These are phyloP conservation scores for Penstemon davidsonii DNA, from an alignment of 257 asterid genomes.

Conservation along the genomic window DNA sequence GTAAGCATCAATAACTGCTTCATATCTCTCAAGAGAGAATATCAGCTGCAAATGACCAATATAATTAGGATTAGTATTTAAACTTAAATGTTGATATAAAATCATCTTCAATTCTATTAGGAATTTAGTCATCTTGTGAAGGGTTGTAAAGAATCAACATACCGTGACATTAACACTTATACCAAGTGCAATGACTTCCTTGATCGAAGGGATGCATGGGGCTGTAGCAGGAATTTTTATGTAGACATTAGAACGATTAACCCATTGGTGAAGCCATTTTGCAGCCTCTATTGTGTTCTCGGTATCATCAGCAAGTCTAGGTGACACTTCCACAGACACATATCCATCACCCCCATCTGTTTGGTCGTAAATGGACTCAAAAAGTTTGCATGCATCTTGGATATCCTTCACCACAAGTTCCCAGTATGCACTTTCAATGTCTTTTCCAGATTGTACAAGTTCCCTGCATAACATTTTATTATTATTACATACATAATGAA, in stretches of 20 bases:
- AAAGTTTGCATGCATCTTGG: constrained; percentile 99
- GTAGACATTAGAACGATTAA: constrained; percentile 83
- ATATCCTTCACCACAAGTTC: constrained; percentile 98
- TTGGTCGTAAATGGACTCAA: constrained; percentile 81
- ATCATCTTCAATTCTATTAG: neutral
- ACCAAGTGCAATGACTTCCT: constrained; percentile 93
- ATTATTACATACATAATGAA: neutral
- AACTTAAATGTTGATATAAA: neutral
- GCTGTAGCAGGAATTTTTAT: constrained; percentile 98
- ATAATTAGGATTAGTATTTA: constrained; percentile 30
- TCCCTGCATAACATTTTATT: constrained; percentile 52
- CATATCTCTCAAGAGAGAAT: constrained; percentile 93
- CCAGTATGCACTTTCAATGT: constrained; percentile 92
- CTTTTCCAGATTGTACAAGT: constrained; percentile 87
- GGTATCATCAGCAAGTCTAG: constrained; percentile 93
- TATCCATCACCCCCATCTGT: constrained; percentile 95
- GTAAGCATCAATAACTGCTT: constrained; percentile 98
- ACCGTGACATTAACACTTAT: constrained; percentile 97
- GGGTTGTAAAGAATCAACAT: constrained; percentile 37
- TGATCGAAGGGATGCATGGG: constrained; percentile 92
- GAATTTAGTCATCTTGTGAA: neutral
- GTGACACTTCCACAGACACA: constrained; percentile 99
- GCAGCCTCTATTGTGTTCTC: constrained; percentile 87
- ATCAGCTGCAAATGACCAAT: constrained; percentile 66
- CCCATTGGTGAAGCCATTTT: constrained; percentile 91